phyloP scores from a whole-genome alignment of 2,329 filamentous ascomycete genomes.

The Metarhizium anisopliae region DNA sequence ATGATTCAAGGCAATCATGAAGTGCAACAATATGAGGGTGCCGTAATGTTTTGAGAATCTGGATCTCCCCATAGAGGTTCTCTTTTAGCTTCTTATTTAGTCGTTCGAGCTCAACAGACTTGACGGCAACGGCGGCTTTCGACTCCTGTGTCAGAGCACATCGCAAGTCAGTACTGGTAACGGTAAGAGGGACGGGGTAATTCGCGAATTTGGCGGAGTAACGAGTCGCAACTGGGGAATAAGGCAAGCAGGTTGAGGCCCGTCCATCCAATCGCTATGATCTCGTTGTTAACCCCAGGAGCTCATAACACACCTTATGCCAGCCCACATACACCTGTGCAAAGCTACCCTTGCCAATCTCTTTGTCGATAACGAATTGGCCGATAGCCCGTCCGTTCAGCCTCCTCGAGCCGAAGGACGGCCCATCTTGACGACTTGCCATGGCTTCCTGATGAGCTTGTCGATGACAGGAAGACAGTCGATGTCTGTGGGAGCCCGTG shows the following conservation, averaged over 20 bases:
- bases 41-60: conserved; percentile 85
- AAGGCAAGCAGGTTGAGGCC: not conserved
- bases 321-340: conserved; percentile 86
- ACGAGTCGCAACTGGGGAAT: not conserved
- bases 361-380: conserved; percentile 71
- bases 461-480: conserved; percentile 23
- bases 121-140: conserved; percentile 83
- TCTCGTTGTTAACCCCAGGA: not conserved
- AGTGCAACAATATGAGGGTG: conserved; percentile 96
- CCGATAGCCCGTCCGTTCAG: conserved; percentile 43
- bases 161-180: not conserved
- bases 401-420: conserved; percentile 26
- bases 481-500: conserved; percentile 22
- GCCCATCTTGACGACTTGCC: conserved; percentile 28
- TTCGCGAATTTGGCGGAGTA: not conserved
- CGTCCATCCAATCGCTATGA: not conserved
- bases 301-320: conserved; percentile 56
- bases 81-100: conserved; percentile 95
- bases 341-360: conserved; percentile 97
- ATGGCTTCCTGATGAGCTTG: conserved; percentile 27
- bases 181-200: too few relatives aligned
- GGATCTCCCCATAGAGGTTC: conserved; percentile 90
- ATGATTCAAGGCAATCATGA: conserved; percentile 84
- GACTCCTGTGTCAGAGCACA: conserved; percentile 47
- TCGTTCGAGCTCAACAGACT: conserved; percentile 84